phyloP scores from a whole-genome alignment of 768 basidiomycete genomes.

The Collybia sp. region DNA sequence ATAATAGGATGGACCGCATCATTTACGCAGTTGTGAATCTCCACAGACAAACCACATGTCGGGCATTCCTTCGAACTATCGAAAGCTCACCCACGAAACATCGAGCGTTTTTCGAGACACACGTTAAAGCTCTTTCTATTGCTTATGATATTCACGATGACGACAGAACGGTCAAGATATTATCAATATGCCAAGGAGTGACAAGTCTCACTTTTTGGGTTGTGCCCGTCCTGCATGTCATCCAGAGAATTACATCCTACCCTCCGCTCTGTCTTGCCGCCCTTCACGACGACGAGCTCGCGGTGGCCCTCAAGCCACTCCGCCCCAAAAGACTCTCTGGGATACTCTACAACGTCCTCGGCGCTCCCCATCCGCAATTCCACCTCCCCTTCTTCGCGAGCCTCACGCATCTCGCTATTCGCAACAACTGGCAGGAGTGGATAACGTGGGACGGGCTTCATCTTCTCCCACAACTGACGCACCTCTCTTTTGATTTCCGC shows the following conservation, averaged over 20 bases:
- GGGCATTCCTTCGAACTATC: slow-evolving; percentile 32
- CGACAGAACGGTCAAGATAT: slow-evolving; percentile 22
- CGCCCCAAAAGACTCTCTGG: slow-evolving; percentile 26
- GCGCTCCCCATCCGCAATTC: slow-evolving; percentile 17
- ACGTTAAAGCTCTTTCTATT: slow-evolving; percentile 31
- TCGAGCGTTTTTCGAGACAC: slow-evolving; percentile 25
- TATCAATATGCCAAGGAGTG: slow-evolving; percentile 28
- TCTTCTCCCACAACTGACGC: slow-evolving; percentile 24
- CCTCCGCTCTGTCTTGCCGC: slow-evolving; percentile 1
- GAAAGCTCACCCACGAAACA: slow-evolving; percentile 26
- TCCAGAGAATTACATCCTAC: too few relatives aligned
- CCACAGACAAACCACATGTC: slow-evolving; percentile 23
- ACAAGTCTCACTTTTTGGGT: slow-evolving; percentile 33
- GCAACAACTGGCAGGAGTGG: slow-evolving; percentile 41
- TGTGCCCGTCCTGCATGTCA: slow-evolving; percentile 11
- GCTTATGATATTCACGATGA: slow-evolving; percentile 25
- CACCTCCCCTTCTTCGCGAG: slow-evolving; percentile 25
- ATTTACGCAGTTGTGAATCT: slow-evolving; percentile 30
- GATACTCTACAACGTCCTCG: slow-evolving; percentile 20
- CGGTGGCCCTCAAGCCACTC: slow-evolving; percentile 16
- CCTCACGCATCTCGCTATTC: slow-evolving; percentile 33
- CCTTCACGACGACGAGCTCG: slow-evolving; percentile 9
- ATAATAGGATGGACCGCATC: slow-evolving; percentile 27
- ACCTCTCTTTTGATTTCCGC: slow-evolving; percentile 32
- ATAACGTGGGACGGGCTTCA: slow-evolving; percentile 27